A percentile compares a stretch with the other conserved stretches of the same genome.
Conservation (phyloP, 1,139 yeast species). For the Dujonia santamariae region DNA sequence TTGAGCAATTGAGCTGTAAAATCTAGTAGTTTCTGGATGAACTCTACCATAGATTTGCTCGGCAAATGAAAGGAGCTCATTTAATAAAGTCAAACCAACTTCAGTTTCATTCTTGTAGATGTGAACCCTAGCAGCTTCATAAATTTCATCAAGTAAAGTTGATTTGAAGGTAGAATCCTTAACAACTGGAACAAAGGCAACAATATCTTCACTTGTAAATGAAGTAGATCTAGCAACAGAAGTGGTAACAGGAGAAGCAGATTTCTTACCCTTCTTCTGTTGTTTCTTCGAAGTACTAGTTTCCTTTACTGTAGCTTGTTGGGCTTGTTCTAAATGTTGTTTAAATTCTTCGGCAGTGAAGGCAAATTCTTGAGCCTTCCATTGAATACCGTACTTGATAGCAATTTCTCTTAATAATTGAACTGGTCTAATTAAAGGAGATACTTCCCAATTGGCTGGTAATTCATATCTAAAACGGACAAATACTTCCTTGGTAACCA, state of each 20-base stretch:
- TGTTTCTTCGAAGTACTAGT: constrained; percentile 16
- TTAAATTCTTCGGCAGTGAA: constrained; percentile 45
- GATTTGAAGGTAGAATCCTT: constrained; percentile 71
- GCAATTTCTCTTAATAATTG: constrained; percentile 72
- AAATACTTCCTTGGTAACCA: constrained; percentile 50
- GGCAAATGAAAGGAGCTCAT: constrained; percentile 67
- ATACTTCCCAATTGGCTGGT: constrained; percentile 44
- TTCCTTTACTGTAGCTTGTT: constrained; percentile 12
- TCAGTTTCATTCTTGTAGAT: constrained; percentile 42
- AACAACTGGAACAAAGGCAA: constrained; percentile 68
- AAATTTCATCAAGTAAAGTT: constrained; percentile 70
- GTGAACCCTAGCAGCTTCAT: constrained; percentile 64
- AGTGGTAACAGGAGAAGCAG: constrained; percentile 23
- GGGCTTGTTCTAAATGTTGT: constrained; percentile 18
- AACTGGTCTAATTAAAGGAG: constrained; percentile 28
- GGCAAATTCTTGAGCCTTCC: constrained; percentile 55
- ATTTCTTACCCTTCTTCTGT: constrained; percentile 39
- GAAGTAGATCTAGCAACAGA: constrained; percentile 30
- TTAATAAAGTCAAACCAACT: constrained; percentile 55
- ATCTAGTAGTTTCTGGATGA: constrained; percentile 75
- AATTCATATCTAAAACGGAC: constrained; percentile 62
- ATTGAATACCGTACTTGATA: constrained; percentile 80
- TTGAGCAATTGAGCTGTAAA: constrained; percentile 64
- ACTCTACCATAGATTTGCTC: constrained; percentile 85
- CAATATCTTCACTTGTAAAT: constrained; percentile 60